Conservation (phyloP, 306 rosid species). For the Cyclanthera cordifolia region DNA sequence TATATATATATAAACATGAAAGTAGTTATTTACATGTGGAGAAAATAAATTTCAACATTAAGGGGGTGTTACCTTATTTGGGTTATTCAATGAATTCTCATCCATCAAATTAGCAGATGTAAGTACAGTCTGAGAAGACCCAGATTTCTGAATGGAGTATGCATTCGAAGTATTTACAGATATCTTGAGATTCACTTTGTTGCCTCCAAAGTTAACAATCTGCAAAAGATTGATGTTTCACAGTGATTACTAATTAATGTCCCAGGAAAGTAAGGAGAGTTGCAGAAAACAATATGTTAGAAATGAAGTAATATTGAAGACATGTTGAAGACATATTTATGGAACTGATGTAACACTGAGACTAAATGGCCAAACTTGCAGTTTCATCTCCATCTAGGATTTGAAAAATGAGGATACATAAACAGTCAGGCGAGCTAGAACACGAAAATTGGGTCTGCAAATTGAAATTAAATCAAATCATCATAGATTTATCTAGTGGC, state of each 20-base stretch:
- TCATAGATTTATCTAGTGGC: no score
- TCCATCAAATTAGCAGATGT: conserved; percentile 61
- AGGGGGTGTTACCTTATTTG: conserved; percentile 48
- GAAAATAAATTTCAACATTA: not conserved
- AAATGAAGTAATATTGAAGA: not conserved
- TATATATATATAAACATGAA: no score
- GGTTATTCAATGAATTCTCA: conserved; percentile 68
- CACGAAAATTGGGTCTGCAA: not conserved
- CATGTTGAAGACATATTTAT: not conserved
- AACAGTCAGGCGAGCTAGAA: not conserved
- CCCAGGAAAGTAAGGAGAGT: not conserved
- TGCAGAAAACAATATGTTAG: not conserved
- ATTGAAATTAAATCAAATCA: not conserved
- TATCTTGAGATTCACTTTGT: conserved; percentile 40
- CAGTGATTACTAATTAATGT: not conserved
- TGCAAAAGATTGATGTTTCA: conserved; percentile 19
- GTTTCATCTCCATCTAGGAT: not conserved
- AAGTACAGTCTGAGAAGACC: conserved; percentile 47
- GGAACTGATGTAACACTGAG: not conserved
- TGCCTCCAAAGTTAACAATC: conserved; percentile 70
- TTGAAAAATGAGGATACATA: not conserved
- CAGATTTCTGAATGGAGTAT: conserved; percentile 29
- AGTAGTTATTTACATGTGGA: not conserved
- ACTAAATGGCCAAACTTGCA: not conserved
- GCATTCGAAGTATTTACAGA: conserved; percentile 35